A percentile compares a stretch with the other conserved stretches of the same genome.
Evolutionary conservation across 2,329 filamentous ascomycete species (phyloP).

Genomic region (Colletotrichum phormii): DNA sequence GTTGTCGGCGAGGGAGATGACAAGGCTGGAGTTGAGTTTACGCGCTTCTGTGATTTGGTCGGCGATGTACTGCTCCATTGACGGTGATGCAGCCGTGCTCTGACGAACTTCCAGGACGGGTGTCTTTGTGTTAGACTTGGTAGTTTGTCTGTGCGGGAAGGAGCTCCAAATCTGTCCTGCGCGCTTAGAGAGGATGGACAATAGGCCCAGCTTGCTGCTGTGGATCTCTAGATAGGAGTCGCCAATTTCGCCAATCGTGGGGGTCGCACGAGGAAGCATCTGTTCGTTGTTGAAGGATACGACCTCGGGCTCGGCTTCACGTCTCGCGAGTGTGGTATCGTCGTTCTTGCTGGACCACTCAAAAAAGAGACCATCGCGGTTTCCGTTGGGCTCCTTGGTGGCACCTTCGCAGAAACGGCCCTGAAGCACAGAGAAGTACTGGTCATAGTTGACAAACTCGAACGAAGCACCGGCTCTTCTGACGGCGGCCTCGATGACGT

Average conservation of each 20-base stretch:
- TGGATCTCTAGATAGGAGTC: neutral
- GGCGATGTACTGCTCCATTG: neutral
- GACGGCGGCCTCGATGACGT: neutral
- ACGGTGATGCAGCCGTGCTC: too few species aligned
- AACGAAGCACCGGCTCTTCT: neutral
- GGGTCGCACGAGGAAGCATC: neutral
- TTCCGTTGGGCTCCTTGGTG: neutral
- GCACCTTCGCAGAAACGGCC: neutral
- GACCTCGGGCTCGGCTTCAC: neutral
- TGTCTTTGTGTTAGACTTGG: neutral
- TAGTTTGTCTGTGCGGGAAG: neutral
- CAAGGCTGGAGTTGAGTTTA: neutral
- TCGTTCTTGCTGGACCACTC: neutral
- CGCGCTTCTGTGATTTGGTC: neutral
- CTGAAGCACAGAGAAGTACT: neutral
- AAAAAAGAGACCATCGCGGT: neutral
- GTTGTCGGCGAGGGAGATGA: neutral
- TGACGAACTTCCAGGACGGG: neutral
- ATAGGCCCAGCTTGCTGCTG: neutral
- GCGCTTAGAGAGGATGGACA: neutral
- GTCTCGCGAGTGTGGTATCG: neutral
- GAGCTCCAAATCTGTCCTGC: neutral
- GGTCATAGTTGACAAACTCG: neutral
- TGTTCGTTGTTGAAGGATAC: neutral
- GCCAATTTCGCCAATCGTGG: neutral